Percentiles rank a stretch among this genome's conserved stretches.
Evolutionary conservation across 1,284 basidiomycete species (phyloP).

Genomic region (Abortiporus biennis): DNA sequence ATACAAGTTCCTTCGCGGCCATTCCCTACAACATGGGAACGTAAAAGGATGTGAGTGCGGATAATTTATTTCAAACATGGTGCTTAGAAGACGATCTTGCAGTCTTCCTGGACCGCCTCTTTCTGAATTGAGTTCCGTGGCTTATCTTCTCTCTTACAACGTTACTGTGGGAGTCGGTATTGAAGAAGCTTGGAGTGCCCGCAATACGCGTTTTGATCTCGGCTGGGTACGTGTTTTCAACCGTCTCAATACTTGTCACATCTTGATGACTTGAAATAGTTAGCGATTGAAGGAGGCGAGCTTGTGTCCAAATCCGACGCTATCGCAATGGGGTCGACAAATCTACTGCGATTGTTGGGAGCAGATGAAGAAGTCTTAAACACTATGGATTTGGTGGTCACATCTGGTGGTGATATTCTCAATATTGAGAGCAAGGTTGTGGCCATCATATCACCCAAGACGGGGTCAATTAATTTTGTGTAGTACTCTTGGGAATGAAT

Average conservation of each 20-base stretch:
- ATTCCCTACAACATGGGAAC: constrained; percentile 57
- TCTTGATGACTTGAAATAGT: constrained; percentile 13
- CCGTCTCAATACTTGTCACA: not conserved
- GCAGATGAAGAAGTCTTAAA: constrained; percentile 19
- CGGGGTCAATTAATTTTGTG: constrained; percentile 21
- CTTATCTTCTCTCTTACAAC: constrained; percentile 55
- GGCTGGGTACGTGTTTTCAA: constrained; percentile 36
- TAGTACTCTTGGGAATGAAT: constrained; percentile 4
- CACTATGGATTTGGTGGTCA: constrained; percentile 40
- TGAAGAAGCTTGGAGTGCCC: constrained; percentile 45
- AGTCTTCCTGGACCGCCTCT: constrained; percentile 71
- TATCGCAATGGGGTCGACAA: constrained; percentile 52
- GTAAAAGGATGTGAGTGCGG: constrained; percentile 36
- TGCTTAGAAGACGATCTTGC: constrained; percentile 12
- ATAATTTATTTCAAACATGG: too few species aligned
- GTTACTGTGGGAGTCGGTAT: constrained; percentile 73
- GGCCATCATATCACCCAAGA: constrained; percentile 33
- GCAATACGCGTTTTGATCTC: constrained; percentile 58
- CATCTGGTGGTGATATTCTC: constrained; percentile 21
- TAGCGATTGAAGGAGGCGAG: constrained; percentile 27
- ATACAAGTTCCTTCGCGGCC: constrained; percentile 57
- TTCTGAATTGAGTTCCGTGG: constrained; percentile 58
- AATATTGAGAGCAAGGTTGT: constrained; percentile 41
- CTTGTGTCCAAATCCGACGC: constrained; percentile 45
- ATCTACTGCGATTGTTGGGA: constrained; percentile 53